Percentiles rank a stretch among this genome's conserved stretches.
These are phyloP conservation scores for Fraxinus velutina DNA, from an alignment of 305 asterid species.

Conservation along the genomic window DNA sequence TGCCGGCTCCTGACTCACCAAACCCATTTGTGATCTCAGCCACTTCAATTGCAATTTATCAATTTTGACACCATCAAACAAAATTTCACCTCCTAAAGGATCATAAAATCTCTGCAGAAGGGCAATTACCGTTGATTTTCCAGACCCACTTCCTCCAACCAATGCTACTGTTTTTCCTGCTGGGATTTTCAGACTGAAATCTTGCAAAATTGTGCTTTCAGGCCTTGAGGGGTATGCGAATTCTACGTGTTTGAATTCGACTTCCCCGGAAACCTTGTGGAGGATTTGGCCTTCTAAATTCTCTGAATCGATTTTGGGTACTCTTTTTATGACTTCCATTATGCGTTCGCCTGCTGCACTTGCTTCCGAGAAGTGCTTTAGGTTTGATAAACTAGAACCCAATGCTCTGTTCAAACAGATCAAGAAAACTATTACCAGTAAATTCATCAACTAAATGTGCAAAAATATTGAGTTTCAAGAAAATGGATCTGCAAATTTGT, in stretches of 20 bases:
- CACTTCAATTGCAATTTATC: slow-evolving; percentile 82
- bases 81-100: slow-evolving; percentile 70
- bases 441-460: not conserved
- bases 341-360: slow-evolving; percentile 76
- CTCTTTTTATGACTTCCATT: slow-evolving; percentile 64
- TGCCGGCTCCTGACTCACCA: slow-evolving; percentile 95
- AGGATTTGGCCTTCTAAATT: slow-evolving; percentile 59
- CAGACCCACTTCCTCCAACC: slow-evolving; percentile 95
- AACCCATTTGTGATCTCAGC: slow-evolving; percentile 94
- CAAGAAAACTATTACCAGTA: not conserved
- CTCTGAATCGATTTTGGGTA: slow-evolving; percentile 81
- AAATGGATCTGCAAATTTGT: not conserved
- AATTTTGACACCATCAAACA: slow-evolving; percentile 65
- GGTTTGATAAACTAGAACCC: slow-evolving; percentile 77
- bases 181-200: slow-evolving; percentile 57
- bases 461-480: not conserved
- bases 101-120: slow-evolving; percentile 83
- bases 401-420: slow-evolving; percentile 50
- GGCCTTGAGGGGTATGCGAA: slow-evolving; percentile 86
- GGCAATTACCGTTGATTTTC: slow-evolving; percentile 81
- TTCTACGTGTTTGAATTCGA: slow-evolving; percentile 57
- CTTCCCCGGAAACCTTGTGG: slow-evolving; percentile 54
- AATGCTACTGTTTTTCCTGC: slow-evolving; percentile 77
- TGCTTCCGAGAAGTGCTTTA: slow-evolving; percentile 79
- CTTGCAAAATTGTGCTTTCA: slow-evolving; percentile 58